phyloP scores from a whole-genome alignment of 2,329 filamentous ascomycete species.

The Cladosporium sphaerospermum region DNA sequence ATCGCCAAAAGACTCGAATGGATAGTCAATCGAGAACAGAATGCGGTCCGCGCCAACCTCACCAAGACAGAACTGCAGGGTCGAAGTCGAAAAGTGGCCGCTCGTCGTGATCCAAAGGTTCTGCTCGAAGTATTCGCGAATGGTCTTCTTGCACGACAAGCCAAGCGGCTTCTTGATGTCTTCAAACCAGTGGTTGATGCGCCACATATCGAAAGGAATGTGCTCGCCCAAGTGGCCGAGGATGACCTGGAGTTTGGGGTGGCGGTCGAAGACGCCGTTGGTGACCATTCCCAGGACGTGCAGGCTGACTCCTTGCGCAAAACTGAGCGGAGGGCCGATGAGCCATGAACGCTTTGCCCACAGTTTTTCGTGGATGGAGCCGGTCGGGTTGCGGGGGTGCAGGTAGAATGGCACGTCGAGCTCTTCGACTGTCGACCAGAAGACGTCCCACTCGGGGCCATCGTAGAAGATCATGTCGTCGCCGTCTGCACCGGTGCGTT shows the following conservation, averaged over 20 bases:
- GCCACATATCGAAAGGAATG: constrained; percentile 47
- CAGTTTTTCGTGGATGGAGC: constrained; percentile 51
- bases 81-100: constrained; percentile 51
- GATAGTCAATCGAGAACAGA: constrained; percentile 28
- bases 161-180: constrained; percentile 49
- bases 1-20: constrained; percentile 26
- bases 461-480: constrained; percentile 62
- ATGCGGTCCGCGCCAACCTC: constrained; percentile 37
- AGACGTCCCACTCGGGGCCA: constrained; percentile 52
- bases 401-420: constrained; percentile 61
- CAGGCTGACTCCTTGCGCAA: constrained; percentile 54
- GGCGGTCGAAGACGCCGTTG: constrained; percentile 45
- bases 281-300: constrained; percentile 50
- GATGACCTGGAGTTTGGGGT: constrained; percentile 43
- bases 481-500: constrained; percentile 52
- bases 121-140: constrained; percentile 47
- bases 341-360: constrained; percentile 56
- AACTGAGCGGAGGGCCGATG: constrained; percentile 53
- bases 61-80: constrained; percentile 45
- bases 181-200: constrained; percentile 41
- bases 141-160: constrained; percentile 42
- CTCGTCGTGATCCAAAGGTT: constrained; percentile 55
- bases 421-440: constrained; percentile 54
- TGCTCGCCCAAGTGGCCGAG: constrained; percentile 46
- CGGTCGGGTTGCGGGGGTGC: constrained; percentile 47